phyloP scores from a whole-genome alignment of 352 stramenopile genomes.

The Phytophthora litchii region DNA sequence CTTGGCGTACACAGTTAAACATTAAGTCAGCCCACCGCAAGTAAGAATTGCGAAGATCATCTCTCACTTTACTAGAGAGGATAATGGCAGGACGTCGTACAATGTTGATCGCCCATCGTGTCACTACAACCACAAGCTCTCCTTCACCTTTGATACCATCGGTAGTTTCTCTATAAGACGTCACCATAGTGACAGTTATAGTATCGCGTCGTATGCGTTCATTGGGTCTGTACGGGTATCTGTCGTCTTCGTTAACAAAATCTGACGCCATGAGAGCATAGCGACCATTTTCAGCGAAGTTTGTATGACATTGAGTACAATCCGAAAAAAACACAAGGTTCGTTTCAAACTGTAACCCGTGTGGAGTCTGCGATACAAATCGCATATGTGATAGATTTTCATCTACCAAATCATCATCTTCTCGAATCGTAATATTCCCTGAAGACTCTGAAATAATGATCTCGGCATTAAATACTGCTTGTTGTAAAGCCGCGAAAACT shows the following conservation, averaged over 20 bases:
- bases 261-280: slow-evolving; percentile 52
- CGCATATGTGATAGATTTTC: slow-evolving; percentile 55
- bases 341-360: slow-evolving; percentile 40
- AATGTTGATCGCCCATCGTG: slow-evolving; percentile 31
- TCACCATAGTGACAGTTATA: slow-evolving; percentile 42
- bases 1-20: slow-evolving; percentile 39
- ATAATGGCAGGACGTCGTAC: slow-evolving; percentile 22
- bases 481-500: slow-evolving; percentile 54
- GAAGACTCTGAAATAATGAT: slow-evolving; percentile 73
- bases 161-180: slow-evolving; percentile 31
- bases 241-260: slow-evolving; percentile 56
- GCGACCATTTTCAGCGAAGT: slow-evolving; percentile 25
- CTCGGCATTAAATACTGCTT: slow-evolving; percentile 64
- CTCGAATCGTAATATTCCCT: slow-evolving; percentile 73
- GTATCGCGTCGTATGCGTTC: slow-evolving; percentile 53
- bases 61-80: slow-evolving; percentile 13
- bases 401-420: slow-evolving; percentile 67
- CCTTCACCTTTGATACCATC: slow-evolving; percentile 5
- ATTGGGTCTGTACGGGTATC: slow-evolving; percentile 54
- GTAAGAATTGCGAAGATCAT: slow-evolving; percentile 32
- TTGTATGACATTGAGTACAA: slow-evolving; percentile 9
- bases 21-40: slow-evolving; percentile 35
- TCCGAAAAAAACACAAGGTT: slow-evolving; percentile 54
- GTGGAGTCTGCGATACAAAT: slow-evolving; percentile 40
- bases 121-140: slow-evolving; percentile 39